Percentiles rank a stretch among this genome's conserved stretches.
These are phyloP conservation scores for Paecilomyces fulvus DNA, from an alignment of 2,329 filamentous ascomycete genomes.

Conservation along the genomic window DNA sequence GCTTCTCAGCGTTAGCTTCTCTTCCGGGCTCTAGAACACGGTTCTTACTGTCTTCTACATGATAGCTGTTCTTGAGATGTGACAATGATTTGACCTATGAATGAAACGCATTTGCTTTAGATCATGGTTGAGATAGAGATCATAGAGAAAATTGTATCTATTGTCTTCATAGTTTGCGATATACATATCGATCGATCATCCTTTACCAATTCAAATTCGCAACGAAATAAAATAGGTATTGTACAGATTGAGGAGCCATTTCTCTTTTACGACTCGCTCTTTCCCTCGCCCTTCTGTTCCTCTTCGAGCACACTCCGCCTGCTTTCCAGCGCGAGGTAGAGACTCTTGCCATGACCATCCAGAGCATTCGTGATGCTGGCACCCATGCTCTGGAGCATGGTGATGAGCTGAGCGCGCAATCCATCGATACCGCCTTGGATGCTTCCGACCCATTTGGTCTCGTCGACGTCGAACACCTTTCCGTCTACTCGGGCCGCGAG, in stretches of 20 bases:
- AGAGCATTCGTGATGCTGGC: slow-evolving; percentile 68
- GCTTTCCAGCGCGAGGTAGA: slow-evolving; percentile 84
- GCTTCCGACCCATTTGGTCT: slow-evolving; percentile 61
- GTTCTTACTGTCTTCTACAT: background rate
- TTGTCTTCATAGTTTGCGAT: background rate
- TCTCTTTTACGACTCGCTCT: slow-evolving; percentile 22
- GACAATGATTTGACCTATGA: background rate
- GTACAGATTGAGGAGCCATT: slow-evolving; percentile 22
- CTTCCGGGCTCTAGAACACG: background rate
- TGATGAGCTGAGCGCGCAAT: slow-evolving; percentile 71
- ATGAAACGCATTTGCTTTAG: background rate
- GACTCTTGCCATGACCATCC: slow-evolving; percentile 67
- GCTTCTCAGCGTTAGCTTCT: background rate
- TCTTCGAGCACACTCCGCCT: slow-evolving; percentile 74
- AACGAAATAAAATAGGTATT: slow-evolving; percentile 24
- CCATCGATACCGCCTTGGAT: slow-evolving; percentile 77
- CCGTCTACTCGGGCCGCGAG: slow-evolving; percentile 82
- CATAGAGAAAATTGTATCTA: slow-evolving; percentile 3
- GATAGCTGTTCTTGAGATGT: background rate
- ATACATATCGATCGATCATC: slow-evolving; percentile 1
- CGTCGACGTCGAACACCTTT: slow-evolving; percentile 69
- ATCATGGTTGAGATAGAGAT: background rate
- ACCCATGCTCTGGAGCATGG: slow-evolving; percentile 71
- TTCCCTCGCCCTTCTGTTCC: slow-evolving; percentile 40
- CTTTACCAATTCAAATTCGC: slow-evolving; percentile 3